These are phyloP conservation scores for Capillidium heterosporum DNA, from an alignment of 371 early-diverging fungal species.

Conservation along the genomic window DNA sequence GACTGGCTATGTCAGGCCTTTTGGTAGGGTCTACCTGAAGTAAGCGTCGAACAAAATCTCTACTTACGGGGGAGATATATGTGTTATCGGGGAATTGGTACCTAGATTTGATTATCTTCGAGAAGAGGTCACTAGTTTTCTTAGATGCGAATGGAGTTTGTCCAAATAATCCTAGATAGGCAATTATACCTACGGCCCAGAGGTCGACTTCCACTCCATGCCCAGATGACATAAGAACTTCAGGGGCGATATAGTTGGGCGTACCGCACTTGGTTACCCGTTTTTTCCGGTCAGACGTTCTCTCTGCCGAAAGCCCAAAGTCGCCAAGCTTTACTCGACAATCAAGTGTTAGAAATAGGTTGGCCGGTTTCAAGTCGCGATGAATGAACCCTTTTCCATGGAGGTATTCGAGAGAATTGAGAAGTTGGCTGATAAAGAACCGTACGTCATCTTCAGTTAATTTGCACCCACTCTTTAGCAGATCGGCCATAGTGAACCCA, in stretches of 20 bases:
- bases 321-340: constrained; percentile 91
- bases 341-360: constrained; percentile 79
- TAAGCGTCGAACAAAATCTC: too few species aligned
- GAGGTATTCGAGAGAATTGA: constrained; percentile 72
- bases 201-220: constrained; percentile 96
- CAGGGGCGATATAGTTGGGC: constrained; percentile 97
- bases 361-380: constrained; percentile 93
- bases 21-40: too few species aligned
- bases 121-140: too few species aligned
- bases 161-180: constrained; percentile 26
- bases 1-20: too few species aligned
- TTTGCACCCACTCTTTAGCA: neutral
- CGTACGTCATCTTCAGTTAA: constrained; percentile 27
- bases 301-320: constrained; percentile 68
- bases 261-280: constrained; percentile 66
- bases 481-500: neutral
- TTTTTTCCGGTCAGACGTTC: neutral
- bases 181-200: constrained; percentile 93
- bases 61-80: too few species aligned
- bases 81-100: too few species aligned
- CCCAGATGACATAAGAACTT: constrained; percentile 70
- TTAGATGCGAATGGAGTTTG: too few species aligned
- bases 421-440: constrained; percentile 55
- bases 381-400: constrained; percentile 81
- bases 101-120: too few species aligned